These are phyloP conservation scores for Linnemannia zychae DNA, from an alignment of 192 early-diverging fungal genomes.

Conservation along the genomic window DNA sequence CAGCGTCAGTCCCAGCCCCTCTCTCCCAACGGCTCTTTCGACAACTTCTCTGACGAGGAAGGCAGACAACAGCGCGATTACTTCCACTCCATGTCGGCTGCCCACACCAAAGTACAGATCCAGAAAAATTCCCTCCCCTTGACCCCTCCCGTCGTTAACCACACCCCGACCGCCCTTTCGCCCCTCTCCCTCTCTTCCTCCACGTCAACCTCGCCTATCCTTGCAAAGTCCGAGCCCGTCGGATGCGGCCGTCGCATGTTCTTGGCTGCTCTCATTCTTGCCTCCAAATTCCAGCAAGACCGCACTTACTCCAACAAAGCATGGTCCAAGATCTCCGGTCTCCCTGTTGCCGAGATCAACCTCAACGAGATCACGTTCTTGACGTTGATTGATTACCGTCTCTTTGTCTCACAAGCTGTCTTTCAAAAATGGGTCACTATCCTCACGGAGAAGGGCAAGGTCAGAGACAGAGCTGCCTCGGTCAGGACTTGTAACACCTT, in stretches of 20 bases:
- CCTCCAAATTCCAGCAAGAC: conserved; percentile 90
- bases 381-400: conserved; percentile 78
- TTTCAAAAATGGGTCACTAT: conserved; percentile 74
- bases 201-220: conserved; percentile 45
- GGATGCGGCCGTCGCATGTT: conserved; percentile 87
- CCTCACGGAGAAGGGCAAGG: conserved; percentile 48
- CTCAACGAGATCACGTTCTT: conserved; percentile 86
- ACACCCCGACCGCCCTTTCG: conserved; percentile 46
- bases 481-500: conserved; percentile 2
- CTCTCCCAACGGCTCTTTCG: conserved; percentile 34
- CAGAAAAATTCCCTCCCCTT: conserved; percentile 48
- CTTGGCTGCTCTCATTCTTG: conserved; percentile 83
- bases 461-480: conserved; percentile 30
- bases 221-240: conserved; percentile 64
- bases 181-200: conserved; percentile 37
- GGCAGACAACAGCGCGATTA: conserved; percentile 37
- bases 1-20: conserved; percentile 28
- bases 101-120: conserved; percentile 13
- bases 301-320: conserved; percentile 86
- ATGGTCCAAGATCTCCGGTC: conserved; percentile 89
- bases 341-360: conserved; percentile 83
- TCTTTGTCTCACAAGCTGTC: conserved; percentile 71
- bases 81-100: conserved; percentile 39
- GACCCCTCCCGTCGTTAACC: conserved; percentile 53
- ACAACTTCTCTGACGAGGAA: conserved; percentile 30